phyloP scores from a whole-genome alignment of 208 protist species.

The Blastocrithidia nonstop region DNA sequence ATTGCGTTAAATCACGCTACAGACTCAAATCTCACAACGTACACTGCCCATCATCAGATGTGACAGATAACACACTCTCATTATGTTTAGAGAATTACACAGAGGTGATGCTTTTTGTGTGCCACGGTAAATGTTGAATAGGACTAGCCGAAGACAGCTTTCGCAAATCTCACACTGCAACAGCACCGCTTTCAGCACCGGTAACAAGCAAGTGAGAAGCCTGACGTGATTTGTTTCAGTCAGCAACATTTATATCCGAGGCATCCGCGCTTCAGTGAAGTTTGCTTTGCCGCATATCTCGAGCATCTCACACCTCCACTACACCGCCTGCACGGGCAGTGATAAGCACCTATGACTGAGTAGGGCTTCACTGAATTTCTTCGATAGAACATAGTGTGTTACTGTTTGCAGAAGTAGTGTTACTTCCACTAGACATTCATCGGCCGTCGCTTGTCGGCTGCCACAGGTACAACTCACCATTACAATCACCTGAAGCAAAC shows the following conservation, averaged over 20 bases:
- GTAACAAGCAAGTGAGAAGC: slow-evolving; percentile 92
- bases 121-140: slow-evolving; percentile 85
- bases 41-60: slow-evolving; percentile 86
- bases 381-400: slow-evolving; percentile 71
- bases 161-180: slow-evolving; percentile 95
- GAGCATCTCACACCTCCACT: slow-evolving; percentile 86
- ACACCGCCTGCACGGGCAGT: slow-evolving; percentile 55
- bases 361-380: slow-evolving; percentile 95
- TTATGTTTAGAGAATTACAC: slow-evolving; percentile 95
- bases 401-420: neutral
- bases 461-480: slow-evolving; percentile 84
- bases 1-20: slow-evolving; percentile 90
- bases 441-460: slow-evolving; percentile 53
- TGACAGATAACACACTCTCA: slow-evolving; percentile 89
- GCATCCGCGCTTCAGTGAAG: slow-evolving; percentile 62
- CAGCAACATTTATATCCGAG: slow-evolving; percentile 95
- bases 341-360: slow-evolving; percentile 83
- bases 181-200: slow-evolving; percentile 92
- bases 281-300: slow-evolving; percentile 69
- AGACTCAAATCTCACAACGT: slow-evolving; percentile 97
- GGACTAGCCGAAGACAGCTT: slow-evolving; percentile 43
- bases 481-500: slow-evolving; percentile 89
- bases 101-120: slow-evolving; percentile 90
- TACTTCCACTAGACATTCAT: slow-evolving; percentile 49
- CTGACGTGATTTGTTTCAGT: slow-evolving; percentile 87